A percentile compares a stretch with the other conserved stretches of the same genome.
Conservation (phyloP, 352 stramenopile genomes). For the Pythium biforme region DNA sequence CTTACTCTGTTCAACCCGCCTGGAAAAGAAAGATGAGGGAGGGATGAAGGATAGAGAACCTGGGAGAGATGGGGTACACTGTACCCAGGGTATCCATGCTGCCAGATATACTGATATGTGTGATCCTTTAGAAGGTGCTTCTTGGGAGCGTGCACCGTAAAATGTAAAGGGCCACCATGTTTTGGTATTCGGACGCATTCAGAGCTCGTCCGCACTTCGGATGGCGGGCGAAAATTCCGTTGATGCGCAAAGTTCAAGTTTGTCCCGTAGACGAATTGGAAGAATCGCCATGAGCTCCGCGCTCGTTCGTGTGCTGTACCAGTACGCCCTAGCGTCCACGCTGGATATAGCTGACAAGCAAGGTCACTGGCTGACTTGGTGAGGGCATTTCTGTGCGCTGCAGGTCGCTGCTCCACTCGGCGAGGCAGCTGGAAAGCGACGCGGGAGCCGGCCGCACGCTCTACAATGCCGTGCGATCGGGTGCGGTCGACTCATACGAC, state of each 20-base stretch:
- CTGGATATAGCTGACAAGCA: too few relatives aligned
- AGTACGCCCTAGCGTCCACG: constrained; percentile 17
- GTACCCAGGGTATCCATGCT: constrained; percentile 1
- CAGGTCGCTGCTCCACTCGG: constrained; percentile 57
- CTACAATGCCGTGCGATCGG: constrained; percentile 64
- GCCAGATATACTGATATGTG: constrained; percentile 2
- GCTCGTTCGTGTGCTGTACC: constrained; percentile 44
- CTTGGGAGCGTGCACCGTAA: background rate
- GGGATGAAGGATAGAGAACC: constrained; percentile 1
- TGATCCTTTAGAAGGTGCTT: too few relatives aligned
- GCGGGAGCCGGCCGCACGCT: constrained; percentile 48
- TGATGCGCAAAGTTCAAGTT: constrained; percentile 33
- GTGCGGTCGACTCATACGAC: constrained; percentile 59
- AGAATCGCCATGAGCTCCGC: constrained; percentile 27
- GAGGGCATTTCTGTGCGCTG: background rate
- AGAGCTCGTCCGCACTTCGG: constrained; percentile 19
- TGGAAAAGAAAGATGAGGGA: constrained; percentile 3
- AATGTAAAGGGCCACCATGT: constrained; percentile 6
- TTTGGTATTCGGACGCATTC: constrained; percentile 8
- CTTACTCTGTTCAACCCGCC: constrained; percentile 22
- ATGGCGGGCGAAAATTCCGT: constrained; percentile 16
- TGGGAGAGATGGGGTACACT: background rate
- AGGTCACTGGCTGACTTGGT: background rate
- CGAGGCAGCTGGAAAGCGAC: constrained; percentile 52
- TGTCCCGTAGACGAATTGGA: constrained; percentile 4